A percentile compares a stretch with the other conserved stretches of the same genome.
phyloP scores from a whole-genome alignment of 176 grass and related monocot species.

The Raddia guianensis region DNA sequence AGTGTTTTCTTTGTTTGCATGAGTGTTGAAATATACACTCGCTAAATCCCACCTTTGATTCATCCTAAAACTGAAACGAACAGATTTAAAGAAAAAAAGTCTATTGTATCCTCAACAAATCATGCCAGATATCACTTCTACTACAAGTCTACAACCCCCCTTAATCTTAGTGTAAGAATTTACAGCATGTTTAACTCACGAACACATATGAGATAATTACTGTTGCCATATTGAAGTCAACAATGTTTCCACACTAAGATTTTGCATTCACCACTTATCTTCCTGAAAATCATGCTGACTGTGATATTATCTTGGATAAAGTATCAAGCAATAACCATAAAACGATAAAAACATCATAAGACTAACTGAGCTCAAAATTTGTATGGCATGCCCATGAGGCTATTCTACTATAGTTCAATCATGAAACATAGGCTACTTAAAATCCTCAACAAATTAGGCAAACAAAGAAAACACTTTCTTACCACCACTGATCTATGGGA shows the following conservation, averaged over 20 bases:
- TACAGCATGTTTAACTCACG: too few relatives aligned
- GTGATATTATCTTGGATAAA: background rate
- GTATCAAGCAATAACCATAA: background rate
- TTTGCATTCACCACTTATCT: background rate
- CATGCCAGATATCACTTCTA: too few relatives aligned
- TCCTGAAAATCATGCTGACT: background rate
- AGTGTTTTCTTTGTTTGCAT: too few relatives aligned
- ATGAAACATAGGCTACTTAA: background rate
- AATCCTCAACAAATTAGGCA: background rate
- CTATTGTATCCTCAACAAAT: too few relatives aligned
- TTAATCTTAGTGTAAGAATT: too few relatives aligned
- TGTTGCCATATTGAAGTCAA: background rate
- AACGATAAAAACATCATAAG: background rate
- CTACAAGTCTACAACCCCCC: too few relatives aligned
- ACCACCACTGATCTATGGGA: constrained; percentile 27
- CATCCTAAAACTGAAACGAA: too few relatives aligned
- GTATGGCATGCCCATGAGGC: background rate
- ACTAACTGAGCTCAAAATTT: background rate
- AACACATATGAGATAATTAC: background rate
- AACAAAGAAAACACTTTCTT: background rate
- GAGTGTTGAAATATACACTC: background rate
- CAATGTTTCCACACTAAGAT: background rate
- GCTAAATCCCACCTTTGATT: too few relatives aligned
- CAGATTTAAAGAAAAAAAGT: too few relatives aligned
- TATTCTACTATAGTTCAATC: background rate